Evolutionary conservation across 1,284 basidiomycete genomes (phyloP), one percentile per base, ranked within the genome.

Genomic region (Papiliotrema terrestris): DNA sequence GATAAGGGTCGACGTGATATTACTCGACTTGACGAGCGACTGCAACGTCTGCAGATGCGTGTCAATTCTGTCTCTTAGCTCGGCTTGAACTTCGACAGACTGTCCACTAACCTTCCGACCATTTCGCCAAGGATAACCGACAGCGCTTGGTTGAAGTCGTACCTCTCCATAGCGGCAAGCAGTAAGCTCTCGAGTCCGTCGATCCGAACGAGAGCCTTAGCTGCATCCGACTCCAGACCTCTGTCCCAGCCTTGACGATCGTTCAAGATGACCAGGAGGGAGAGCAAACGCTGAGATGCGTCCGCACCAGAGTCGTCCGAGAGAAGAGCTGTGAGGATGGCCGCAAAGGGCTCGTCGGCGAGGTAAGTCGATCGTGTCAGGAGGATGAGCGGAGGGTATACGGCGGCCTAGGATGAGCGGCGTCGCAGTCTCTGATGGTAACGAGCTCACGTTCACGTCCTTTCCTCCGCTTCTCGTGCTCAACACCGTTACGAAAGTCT

Each of bases 351-450:
- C 2, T 55, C 73, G 20, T 74, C 68, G 22, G 74, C 71, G 19
- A 77, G 69, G 13, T 60, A 60, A 11, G 73, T 57, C 0, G 67
- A 61, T 35, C 75, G 67, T 23, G 71, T 62, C 37, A 76, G 65
- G n/a, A 77, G 69, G 17, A 77, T 64, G 8, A 76, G 59, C 8
- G 74, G 69, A 6, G 75, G 73, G 55, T 75, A 76, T 3, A 76
- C 68, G 11, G 75, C 73, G 8, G 74, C 65, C 69, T 73, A 2
- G 14, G 8, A 39, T 36, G 17, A 35, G 15, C 19, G 8, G 53
- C 22, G 57, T 22, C 13, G 14, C 8, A 20, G 17, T 8, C n/a
- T 14, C 2, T 17, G 13, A 51, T n/a, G 29, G 3, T 25, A 38
- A 26, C 25, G 19, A 25, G 60, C 69, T 61, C 52, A 70, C 72